Evolutionary conservation across 352 stramenopile genomes (phyloP), one percentile per base, ranked within the genome.

Genomic region (Hyaloperonospora arabidopsidis): DNA sequence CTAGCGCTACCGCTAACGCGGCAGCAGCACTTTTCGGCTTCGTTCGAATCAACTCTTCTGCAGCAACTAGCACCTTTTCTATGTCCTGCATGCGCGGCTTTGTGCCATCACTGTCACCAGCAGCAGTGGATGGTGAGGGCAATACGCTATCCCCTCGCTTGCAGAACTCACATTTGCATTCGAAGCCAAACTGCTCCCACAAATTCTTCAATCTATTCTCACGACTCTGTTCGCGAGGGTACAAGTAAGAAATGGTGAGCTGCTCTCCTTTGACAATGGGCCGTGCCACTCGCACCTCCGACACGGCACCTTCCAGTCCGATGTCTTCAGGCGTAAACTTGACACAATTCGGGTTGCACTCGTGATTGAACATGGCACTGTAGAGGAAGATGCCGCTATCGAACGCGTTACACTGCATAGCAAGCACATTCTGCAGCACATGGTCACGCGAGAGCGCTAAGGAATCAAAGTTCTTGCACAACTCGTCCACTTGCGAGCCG

Each of bases 311-410:
- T 58, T 69, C 52, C 4, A 72, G 56, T 4, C 55, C 63, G 3
- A 53, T 44, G 41, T 59, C 49, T 39, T 89, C 70, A 8, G 77
- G 79, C 28, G 68, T 85, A 59, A 97, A 97, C 68, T 98, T 98
- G 64, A 97, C 81, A 61, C 93, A 97, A 54, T 98, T 98, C 28
- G 93, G 89, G 67, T 96, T 87, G 65, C 87, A 95, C 36, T 88
- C 76, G 66, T 98, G 93, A 72, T 98, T 98, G 60, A 98, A 93
- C 72, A 98, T 97, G 18, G 87, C 87, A 52, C 93, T 94, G 63
- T 96, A 92, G 15, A 96, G 67, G 58, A 97, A 98, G 21, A 98
- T 68, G 28, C 93, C 93, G 25, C 86, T 96, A 59, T 95, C 85
- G 34, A 97, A 96, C 1, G 87, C 89, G 53, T 98, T 98, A 73